Evolutionary conservation across 495 filamentous ascomycete genomes (phyloP).

Genomic region (Penicillium diatomitis): DNA sequence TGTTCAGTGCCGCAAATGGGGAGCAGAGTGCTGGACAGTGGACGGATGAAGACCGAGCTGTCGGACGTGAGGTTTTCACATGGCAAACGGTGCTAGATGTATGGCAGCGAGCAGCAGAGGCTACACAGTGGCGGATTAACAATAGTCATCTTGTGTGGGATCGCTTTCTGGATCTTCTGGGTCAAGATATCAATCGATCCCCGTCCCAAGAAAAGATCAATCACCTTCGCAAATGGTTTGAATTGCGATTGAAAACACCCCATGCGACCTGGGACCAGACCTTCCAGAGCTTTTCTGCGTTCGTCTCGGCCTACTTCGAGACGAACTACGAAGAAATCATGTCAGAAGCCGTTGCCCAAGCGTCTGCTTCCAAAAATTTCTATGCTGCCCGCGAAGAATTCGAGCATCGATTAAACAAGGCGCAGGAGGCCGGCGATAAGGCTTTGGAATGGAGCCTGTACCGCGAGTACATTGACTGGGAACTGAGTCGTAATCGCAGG

Average conservation of each 20-base stretch:
- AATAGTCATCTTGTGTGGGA: slow-evolving; percentile 90
- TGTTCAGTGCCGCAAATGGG: slow-evolving; percentile 54
- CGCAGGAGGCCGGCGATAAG: slow-evolving; percentile 47
- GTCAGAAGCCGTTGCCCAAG: slow-evolving; percentile 55
- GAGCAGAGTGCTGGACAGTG: slow-evolving; percentile 51
- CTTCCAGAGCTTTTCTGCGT: slow-evolving; percentile 70
- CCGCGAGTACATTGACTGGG: slow-evolving; percentile 76
- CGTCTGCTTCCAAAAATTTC: slow-evolving; percentile 58
- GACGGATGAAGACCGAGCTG: slow-evolving; percentile 64
- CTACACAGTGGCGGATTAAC: slow-evolving; percentile 70
- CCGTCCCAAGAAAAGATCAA: slow-evolving; percentile 50
- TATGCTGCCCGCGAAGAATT: slow-evolving; percentile 60
- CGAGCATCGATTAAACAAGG: slow-evolving; percentile 59
- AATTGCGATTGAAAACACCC: slow-evolving; percentile 64
- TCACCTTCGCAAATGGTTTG: slow-evolving; percentile 59
- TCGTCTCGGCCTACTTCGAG: slow-evolving; percentile 69
- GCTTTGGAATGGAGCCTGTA: slow-evolving; percentile 49
- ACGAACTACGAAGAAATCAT: slow-evolving; percentile 71
- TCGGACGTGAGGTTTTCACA: slow-evolving; percentile 72
- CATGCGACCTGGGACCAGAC: slow-evolving; percentile 82
- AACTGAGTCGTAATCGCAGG: slow-evolving; percentile 50
- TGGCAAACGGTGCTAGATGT: slow-evolving; percentile 65
- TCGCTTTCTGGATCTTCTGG: slow-evolving; percentile 53
- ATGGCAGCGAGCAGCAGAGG: slow-evolving; percentile 69
- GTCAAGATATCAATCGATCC: slow-evolving; percentile 51